Percentiles rank a stretch among this genome's conserved stretches.
Evolutionary conservation across 1,139 yeast species (phyloP).

Genomic region (Hansenula sp.): DNA sequence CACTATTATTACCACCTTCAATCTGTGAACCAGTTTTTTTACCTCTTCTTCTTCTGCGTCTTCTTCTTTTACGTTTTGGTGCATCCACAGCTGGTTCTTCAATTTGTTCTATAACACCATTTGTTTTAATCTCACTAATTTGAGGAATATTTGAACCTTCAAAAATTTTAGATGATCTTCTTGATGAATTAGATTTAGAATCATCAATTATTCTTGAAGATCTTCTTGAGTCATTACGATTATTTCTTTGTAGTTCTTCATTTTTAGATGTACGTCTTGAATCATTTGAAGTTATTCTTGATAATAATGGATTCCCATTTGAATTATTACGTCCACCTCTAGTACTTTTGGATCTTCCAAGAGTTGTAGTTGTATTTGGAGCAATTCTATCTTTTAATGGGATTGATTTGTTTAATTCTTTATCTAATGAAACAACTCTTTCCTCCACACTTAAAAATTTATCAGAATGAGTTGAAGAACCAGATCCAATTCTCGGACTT

Average conservation of each 20-base stretch:
- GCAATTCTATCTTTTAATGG: slow-evolving; percentile 17
- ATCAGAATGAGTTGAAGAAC: neutral
- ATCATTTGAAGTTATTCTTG: neutral
- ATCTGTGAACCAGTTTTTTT: neutral
- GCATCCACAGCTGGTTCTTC: neutral
- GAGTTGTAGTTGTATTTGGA: slow-evolving; percentile 6
- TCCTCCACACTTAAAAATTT: slow-evolving; percentile 9
- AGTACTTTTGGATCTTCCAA: slow-evolving; percentile 3
- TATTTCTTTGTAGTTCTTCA: neutral
- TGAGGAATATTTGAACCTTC: neutral
- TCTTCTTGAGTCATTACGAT: slow-evolving; percentile 1
- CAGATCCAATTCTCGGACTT: neutral
- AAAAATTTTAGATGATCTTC: slow-evolving; percentile 1
- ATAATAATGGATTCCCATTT: neutral
- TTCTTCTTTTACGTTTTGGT: slow-evolving; percentile 14
- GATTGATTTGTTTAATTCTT: slow-evolving; percentile 18
- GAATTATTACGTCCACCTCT: slow-evolving; percentile 3
- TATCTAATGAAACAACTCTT: slow-evolving; percentile 15
- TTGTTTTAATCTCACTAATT: neutral
- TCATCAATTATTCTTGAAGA: slow-evolving; percentile 5
- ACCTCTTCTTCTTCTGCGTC: slow-evolving; percentile 15
- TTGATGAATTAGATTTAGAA: neutral
- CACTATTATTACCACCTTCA: slow-evolving; percentile 1
- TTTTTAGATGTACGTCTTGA: neutral
- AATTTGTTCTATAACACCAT: neutral